Evolutionary conservation across 176 grass and related monocot genomes (phyloP), one percentile per base, ranked within the genome.

Genomic region (Rhipidocladum racemiflorum): DNA sequence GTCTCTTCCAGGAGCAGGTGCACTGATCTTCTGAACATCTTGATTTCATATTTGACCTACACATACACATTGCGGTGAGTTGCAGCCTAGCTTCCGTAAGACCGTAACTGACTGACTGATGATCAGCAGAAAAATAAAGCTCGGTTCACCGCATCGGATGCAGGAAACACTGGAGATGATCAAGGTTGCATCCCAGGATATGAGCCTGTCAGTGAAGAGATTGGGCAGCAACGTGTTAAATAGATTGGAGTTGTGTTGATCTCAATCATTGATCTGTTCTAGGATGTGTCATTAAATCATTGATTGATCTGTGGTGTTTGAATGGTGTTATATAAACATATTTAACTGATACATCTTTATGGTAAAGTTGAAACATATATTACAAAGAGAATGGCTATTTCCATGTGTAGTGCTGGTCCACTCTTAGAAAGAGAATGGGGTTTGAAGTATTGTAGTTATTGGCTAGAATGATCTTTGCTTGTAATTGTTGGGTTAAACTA

Each of bases 1-100:
- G 94, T 15, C 88, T 91, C 84, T 97, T 97, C 16, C 81, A 91
- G 49, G 89, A 93, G 64, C 84, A 89, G 89, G 91, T 90, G 32
- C 5, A 45, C 34, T 20, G 4, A 53, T 53, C n/a, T 66, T 73
- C 2, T 14, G 17, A 46, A 75, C 32, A 51, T 28, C 43, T 56
- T 79, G 28, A 28, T 30, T 82, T 55, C 39, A 36, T 30, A 28
- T 62, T 25, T 42, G 11, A 48, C 34, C 20, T 49, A 64, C 25
- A 24, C 39, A 56, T 54, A 83, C 20, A 38, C 23, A 68, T 61
- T 3, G 7, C 2, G 68, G 46, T 32, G 69, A 1, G 3, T 8
- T 68, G 46, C 32, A 54, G 27, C 48, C 75, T 66, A n/a, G 35
- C 16, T 76, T 71, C 25, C 1, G 6, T 44, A 45, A 60, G 68